Percentiles rank a stretch among this genome's conserved stretches.
Evolutionary conservation across 345 rosid genomes (phyloP).

Genomic region (Hirschfeldia incana): DNA sequence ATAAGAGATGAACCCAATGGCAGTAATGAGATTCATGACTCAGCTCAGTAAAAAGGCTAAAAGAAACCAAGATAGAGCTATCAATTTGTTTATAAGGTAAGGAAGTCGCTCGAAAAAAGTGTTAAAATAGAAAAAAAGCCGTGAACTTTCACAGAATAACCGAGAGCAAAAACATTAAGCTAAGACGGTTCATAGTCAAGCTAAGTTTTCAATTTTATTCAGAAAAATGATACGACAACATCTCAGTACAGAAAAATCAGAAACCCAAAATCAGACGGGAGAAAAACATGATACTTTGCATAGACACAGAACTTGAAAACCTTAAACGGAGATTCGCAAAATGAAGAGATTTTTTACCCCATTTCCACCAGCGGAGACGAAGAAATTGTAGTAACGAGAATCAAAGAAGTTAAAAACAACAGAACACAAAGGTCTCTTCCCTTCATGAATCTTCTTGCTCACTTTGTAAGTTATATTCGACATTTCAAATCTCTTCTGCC

Average conservation of each 20-base stretch:
- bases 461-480: conserved; percentile 51
- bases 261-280: conserved; percentile 20
- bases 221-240: background rate
- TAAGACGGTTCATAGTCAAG: background rate
- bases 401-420: conserved; percentile 93
- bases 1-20: conserved; percentile 10
- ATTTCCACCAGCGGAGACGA: conserved; percentile 94
- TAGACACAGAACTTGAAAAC: background rate
- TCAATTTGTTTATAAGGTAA: background rate
- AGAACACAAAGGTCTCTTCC: conserved; percentile 90
- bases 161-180: background rate
- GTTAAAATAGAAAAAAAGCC: background rate
- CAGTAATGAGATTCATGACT: conserved; percentile 15
- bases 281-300: background rate
- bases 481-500: too few relatives aligned
- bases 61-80: conserved; percentile 4
- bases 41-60: conserved; percentile 1
- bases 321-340: background rate
- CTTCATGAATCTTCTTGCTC: conserved; percentile 87
- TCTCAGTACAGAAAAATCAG: background rate
- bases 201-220: conserved; percentile 20
- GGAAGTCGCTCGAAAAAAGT: background rate
- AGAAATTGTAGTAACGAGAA: conserved; percentile 80
- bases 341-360: conserved; percentile 47
- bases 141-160: background rate